Conservation (phyloP, 768 basidiomycete genomes). For the Rhizopogon salebrosus region DNA sequence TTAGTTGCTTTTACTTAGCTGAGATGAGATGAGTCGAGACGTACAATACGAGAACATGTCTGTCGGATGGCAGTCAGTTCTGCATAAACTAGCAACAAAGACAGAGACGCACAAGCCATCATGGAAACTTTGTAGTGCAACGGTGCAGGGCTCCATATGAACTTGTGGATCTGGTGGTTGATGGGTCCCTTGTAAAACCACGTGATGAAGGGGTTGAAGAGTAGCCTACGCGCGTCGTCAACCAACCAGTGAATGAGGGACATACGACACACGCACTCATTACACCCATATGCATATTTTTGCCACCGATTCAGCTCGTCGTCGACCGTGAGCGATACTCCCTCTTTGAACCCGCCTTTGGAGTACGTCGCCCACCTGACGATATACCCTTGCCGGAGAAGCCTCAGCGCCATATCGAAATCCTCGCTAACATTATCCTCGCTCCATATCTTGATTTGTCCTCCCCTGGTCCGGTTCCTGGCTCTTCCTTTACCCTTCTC, state of each 20-base stretch:
- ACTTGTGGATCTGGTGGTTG: conserved; percentile 71
- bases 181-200: conserved; percentile 83
- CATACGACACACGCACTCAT: conserved; percentile 36
- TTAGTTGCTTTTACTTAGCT: background rate
- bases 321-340: conserved; percentile 83
- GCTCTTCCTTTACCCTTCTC: conserved; percentile 62
- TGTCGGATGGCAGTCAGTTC: conserved; percentile 10
- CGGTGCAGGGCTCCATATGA: conserved; percentile 73
- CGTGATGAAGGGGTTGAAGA: conserved; percentile 76
- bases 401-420: conserved; percentile 59
- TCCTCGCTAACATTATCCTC: conserved; percentile 66
- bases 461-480: background rate
- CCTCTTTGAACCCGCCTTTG: conserved; percentile 84
- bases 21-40: conserved; percentile 13
- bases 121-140: conserved; percentile 78
- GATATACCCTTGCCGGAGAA: conserved; percentile 63
- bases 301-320: conserved; percentile 94
- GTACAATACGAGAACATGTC: conserved; percentile 51
- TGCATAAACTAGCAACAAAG: background rate
- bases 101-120: conserved; percentile 41
- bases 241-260: conserved; percentile 12
- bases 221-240: conserved; percentile 65
- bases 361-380: conserved; percentile 85
- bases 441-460: conserved; percentile 72
- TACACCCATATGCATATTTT: conserved; percentile 73